Conservation (phyloP, 345 rosid genomes). For the Populus davidiana region DNA sequence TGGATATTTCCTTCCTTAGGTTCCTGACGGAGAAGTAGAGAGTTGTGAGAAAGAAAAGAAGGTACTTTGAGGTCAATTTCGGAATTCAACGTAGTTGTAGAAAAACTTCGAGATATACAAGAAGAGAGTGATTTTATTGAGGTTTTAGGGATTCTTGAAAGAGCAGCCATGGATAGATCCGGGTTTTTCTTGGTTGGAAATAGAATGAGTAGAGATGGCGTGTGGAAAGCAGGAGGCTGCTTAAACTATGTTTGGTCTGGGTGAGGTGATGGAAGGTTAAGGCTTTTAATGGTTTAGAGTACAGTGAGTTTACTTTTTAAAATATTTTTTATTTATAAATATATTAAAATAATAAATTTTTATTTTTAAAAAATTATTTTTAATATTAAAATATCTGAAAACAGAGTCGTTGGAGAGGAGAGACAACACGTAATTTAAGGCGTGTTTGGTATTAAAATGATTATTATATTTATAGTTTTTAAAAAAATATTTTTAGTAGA, state of each 20-base stretch:
- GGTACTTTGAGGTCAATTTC: conserved; percentile 35
- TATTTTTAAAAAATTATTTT: too few relatives aligned
- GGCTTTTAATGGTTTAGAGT: too few relatives aligned
- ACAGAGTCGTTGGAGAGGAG: too few relatives aligned
- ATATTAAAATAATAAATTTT: too few relatives aligned
- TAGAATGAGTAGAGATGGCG: neutral
- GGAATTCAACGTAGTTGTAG: conserved; percentile 37
- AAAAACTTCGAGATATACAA: conserved; percentile 3
- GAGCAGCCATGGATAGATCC: conserved; percentile 14
- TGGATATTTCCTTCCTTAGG: conserved; percentile 52
- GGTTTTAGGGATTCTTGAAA: neutral
- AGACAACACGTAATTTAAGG: too few relatives aligned
- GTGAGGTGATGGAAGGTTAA: neutral
- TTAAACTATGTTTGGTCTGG: neutral
- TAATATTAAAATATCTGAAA: too few relatives aligned
- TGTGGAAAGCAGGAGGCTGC: neutral
- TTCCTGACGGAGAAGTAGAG: conserved; percentile 23
- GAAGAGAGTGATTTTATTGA: neutral
- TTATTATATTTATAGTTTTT: too few relatives aligned
- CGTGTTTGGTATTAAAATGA: too few relatives aligned
- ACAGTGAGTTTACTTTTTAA: too few relatives aligned
- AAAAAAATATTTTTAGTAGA: too few relatives aligned
- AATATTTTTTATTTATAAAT: too few relatives aligned
- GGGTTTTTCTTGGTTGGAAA: neutral
- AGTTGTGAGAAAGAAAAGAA: conserved; percentile 18